These are phyloP conservation scores for Stevia rebaudiana DNA, from an alignment of 140 eudicot species.

Conservation along the genomic window DNA sequence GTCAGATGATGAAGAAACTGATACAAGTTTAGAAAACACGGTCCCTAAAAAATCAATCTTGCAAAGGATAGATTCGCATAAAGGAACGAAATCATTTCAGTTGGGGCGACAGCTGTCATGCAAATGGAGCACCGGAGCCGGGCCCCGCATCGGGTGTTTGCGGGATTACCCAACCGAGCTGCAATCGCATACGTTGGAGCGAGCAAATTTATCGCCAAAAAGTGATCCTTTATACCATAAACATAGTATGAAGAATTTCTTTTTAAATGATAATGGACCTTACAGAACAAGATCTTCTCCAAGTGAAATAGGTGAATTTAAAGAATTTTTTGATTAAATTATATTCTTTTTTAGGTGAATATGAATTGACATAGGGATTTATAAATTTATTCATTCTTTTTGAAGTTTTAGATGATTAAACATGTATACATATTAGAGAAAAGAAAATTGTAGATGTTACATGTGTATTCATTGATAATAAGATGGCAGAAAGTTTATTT, in stretches of 20 bases:
- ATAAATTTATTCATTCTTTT: slow-evolving; percentile 39
- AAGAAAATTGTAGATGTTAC: slow-evolving; percentile 31
- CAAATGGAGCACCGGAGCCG: slow-evolving; percentile 97
- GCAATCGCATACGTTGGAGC: slow-evolving; percentile 77
- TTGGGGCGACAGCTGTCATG: slow-evolving; percentile 76
- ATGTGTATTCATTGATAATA: slow-evolving; percentile 24
- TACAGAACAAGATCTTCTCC: slow-evolving; percentile 38
- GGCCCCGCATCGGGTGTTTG: slow-evolving; percentile 87
- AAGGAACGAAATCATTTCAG: slow-evolving; percentile 60
- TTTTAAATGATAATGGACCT: slow-evolving; percentile 23
- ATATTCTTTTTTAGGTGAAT: slow-evolving; percentile 39
- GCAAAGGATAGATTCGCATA: slow-evolving; percentile 65
- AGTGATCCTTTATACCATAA: slow-evolving; percentile 39
- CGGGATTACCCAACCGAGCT: slow-evolving; percentile 86
- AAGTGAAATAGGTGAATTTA: slow-evolving; percentile 20
- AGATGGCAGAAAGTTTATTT: not conserved
- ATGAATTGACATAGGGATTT: slow-evolving; percentile 42
- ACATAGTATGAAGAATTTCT: slow-evolving; percentile 11
- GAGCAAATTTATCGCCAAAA: slow-evolving; percentile 70
- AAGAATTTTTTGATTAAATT: slow-evolving; percentile 23
- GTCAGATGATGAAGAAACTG: slow-evolving; percentile 26
- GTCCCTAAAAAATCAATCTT: slow-evolving; percentile 55
- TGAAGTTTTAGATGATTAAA: slow-evolving; percentile 23
- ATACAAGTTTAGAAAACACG: slow-evolving; percentile 31
- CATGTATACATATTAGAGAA: slow-evolving; percentile 24